These are phyloP conservation scores for Heterobasidion occidentale DNA, from an alignment of 1,284 basidiomycete genomes.

Conservation along the genomic window DNA sequence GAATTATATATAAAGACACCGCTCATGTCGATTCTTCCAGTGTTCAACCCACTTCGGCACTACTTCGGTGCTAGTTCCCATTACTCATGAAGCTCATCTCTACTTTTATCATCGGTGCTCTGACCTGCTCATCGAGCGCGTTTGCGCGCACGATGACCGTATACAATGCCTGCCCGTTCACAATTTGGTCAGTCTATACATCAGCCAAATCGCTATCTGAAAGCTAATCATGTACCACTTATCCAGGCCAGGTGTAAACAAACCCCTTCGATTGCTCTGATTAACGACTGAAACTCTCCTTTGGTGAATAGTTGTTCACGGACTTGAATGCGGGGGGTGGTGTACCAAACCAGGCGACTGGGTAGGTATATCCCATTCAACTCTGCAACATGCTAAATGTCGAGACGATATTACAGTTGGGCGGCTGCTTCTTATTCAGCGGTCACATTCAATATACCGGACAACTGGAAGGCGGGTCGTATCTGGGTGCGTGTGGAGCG, in stretches of 20 bases:
- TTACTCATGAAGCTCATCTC: constrained; percentile 9
- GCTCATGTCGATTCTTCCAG: no score
- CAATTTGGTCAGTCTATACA: constrained; percentile 22
- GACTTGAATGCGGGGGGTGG: constrained; percentile 22
- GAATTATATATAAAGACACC: no score
- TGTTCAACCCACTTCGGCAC: no score
- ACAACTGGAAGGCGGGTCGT: constrained; percentile 19
- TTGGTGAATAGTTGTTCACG: constrained; percentile 17
- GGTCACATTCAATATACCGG: constrained; percentile 15
- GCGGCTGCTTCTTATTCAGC: constrained; percentile 11
- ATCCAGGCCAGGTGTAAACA: not conserved
- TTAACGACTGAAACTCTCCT: not conserved
- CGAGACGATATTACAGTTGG: constrained; percentile 12
- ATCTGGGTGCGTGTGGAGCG: constrained; percentile 13
- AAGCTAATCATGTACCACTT: constrained; percentile 4
- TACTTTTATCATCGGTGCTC: constrained; percentile 11
- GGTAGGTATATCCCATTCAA: constrained; percentile 14
- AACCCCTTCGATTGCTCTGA: not conserved
- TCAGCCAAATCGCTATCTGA: not conserved
- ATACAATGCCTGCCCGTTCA: not conserved
- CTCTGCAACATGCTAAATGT: constrained; percentile 5
- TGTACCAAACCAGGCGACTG: constrained; percentile 20
- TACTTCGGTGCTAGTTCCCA: no score
- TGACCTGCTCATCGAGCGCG: constrained; percentile 15
- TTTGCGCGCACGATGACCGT: constrained; percentile 19